Evolutionary conservation across 2,329 filamentous ascomycete genomes (phyloP), one percentile per base, ranked within the genome.

Genomic region (Cordyceps tenuipes): DNA sequence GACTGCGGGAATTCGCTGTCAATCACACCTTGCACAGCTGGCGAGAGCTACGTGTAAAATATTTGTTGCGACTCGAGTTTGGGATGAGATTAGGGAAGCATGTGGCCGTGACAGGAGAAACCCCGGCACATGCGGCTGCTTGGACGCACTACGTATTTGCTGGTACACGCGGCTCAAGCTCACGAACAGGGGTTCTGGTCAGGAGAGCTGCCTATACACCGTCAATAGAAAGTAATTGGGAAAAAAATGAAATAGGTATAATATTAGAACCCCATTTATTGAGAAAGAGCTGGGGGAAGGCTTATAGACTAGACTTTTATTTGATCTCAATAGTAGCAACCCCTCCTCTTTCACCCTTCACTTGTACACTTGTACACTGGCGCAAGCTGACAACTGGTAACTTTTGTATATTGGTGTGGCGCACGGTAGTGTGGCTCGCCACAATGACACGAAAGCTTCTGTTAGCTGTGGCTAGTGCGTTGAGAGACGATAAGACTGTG

Each of bases 41-140:
- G 7, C 5, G 44, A 58, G 47, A 23, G n/a, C 47, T 51, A 36
- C 31, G 31, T 58, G 47, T 51, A 34, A 9, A 43, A 36, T 58
- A 58, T 17, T 50, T 4, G 36, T 29, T 49, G 54, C 46, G 46
- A 57, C n/a, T 5, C 21, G 49, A 21, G 15, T 39, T 48, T 57
- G 54, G 29, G 13, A 23, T 46, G 39, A 29, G 19, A 44, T 57
- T 31, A 52, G 34, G 46, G 57, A 48, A 39, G 57, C 57, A 60
- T 60, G 57, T 60, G 57, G 57, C 57, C 43, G 57, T 54, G 50
- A 59, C 47, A 61, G 59, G 59, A 61, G 59, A 61, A 61, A 61
- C 59, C 48, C 59, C 59, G 59, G 59, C 26, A 26, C 39, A 51
- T 51, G 48, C 59, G 59, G 53, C 51, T 50, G 47, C 46, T 50